Evolutionary conservation across 352 stramenopile genomes (phyloP), one percentile per base, ranked within the genome.

Genomic region (Phytopythium helicoides): DNA sequence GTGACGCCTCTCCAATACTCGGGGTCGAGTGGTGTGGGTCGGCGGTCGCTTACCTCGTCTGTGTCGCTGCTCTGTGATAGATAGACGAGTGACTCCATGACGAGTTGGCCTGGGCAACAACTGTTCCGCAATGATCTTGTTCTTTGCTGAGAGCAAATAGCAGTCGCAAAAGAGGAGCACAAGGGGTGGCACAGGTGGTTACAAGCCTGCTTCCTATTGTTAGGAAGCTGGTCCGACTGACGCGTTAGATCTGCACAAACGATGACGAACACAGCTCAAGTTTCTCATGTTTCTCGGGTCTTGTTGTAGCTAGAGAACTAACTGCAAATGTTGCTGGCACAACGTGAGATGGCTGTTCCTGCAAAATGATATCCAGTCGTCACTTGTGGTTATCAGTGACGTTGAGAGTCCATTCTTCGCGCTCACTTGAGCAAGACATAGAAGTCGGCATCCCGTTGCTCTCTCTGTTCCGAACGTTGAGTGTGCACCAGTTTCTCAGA

Each of bases 1-100:
- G 78, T 89, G 58, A 89, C 80, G 33, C 78, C 78, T 12, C 71
- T 67, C 78, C 78, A 89, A 64, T 89, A 89, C 64, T 86, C 78
- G 6, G 78, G 78, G 46, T 89, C 78, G 26, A 89, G 54, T 11
- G 75, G 78, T 22, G 75, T 89, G 44, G 75, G 75, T 14, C 73
- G 66, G 21, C 65, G 49, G 19, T 33, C 44, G 37, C 66, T 64
- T 11, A 65, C 71, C 23, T 76, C 69, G 28, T 70, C 68, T 22
- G 65, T 47, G 55, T 71, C 62, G 18, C 59, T 64, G 44, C 67
- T 69, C 42, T 60, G 61, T 50, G 67, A 75, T 8, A 84, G 62
- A 39, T 68, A 70, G 47, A 66, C 67, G 26, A 84, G 56, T 45
- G 68, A 45, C 53, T 72, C 64, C 70, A 84, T 79, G 45, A 52